A percentile compares a stretch with the other conserved stretches of the same genome.
phyloP scores from a whole-genome alignment of 805 yeast genomes.

The Trichomonascus vanleenenianus region DNA sequence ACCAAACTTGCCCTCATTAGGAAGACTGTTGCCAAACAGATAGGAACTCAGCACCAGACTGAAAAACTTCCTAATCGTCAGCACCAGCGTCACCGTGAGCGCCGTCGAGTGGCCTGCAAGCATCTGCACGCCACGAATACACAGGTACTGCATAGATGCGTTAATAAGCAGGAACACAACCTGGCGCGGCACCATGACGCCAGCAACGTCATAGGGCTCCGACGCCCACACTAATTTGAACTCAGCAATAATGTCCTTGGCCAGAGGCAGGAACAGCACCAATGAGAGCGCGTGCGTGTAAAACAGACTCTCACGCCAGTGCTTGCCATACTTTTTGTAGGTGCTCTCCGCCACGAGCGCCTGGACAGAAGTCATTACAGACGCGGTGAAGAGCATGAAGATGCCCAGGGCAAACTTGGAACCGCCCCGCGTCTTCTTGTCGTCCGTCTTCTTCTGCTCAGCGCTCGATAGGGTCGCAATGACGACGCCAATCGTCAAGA shows the following conservation, averaged over 20 bases:
- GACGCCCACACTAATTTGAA: slow-evolving; percentile 18
- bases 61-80: slow-evolving; percentile 53
- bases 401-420: slow-evolving; percentile 30
- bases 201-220: slow-evolving; percentile 12
- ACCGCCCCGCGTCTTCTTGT: background rate
- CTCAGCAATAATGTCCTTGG: slow-evolving; percentile 28
- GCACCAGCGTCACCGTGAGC: slow-evolving; percentile 51
- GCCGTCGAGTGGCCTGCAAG: slow-evolving; percentile 54
- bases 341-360: slow-evolving; percentile 51
- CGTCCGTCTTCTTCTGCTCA: slow-evolving; percentile 10
- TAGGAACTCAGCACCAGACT: slow-evolving; percentile 50
- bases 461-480: slow-evolving; percentile 25
- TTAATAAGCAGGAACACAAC: slow-evolving; percentile 34
- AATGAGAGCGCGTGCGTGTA: slow-evolving; percentile 50
- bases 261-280: slow-evolving; percentile 42
- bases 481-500: slow-evolving; percentile 50
- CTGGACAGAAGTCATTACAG: slow-evolving; percentile 46
- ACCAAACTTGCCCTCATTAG: slow-evolving; percentile 38
- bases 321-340: slow-evolving; percentile 41
- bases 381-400: slow-evolving; percentile 37
- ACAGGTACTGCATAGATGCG: slow-evolving; percentile 47
- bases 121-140: slow-evolving; percentile 61
- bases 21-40: slow-evolving; percentile 41
- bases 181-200: slow-evolving; percentile 21
- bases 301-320: slow-evolving; percentile 61